These are phyloP conservation scores for Cladosporium sp. DNA, from an alignment of 2,329 filamentous ascomycete genomes.

Conservation along the genomic window DNA sequence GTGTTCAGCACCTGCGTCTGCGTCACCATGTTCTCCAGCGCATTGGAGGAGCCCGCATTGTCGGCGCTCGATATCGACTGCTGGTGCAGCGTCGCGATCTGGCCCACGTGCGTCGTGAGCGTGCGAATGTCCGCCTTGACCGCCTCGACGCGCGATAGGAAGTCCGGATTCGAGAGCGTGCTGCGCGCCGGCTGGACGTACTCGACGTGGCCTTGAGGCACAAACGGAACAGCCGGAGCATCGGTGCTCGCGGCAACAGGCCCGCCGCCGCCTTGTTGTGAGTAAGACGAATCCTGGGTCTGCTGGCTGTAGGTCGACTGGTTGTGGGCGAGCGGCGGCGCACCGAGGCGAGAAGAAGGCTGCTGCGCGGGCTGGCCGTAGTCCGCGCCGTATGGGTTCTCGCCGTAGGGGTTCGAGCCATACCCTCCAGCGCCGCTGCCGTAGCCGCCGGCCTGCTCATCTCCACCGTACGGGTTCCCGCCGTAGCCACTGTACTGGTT, in stretches of 20 bases:
- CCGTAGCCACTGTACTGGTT: conserved; percentile 52
- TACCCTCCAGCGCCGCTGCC: conserved; percentile 14
- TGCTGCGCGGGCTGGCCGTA: conserved; percentile 18
- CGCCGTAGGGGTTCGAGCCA: conserved; percentile 31
- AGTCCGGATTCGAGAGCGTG: conserved; percentile 52
- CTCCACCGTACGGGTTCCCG: conserved; percentile 59
- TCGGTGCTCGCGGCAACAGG: conserved; percentile 33
- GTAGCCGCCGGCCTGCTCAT: conserved; percentile 38
- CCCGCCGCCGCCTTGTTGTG: conserved; percentile 15
- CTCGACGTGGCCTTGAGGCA: conserved; percentile 45
- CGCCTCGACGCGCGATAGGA: conserved; percentile 55
- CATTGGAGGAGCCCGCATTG: conserved; percentile 37
- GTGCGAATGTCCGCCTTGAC: conserved; percentile 62
- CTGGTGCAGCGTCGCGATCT: conserved; percentile 65
- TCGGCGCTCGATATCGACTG: conserved; percentile 63
- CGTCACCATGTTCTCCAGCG: conserved; percentile 61
- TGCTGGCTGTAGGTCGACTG: conserved; percentile 28
- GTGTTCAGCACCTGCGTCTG: conserved; percentile 67
- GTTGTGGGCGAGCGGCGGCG: conserved; percentile 30
- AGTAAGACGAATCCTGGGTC: conserved; percentile 10
- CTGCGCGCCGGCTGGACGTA: conserved; percentile 38
- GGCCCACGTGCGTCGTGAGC: conserved; percentile 59
- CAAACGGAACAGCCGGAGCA: conserved; percentile 34
- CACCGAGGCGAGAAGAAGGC: conserved; percentile 15
- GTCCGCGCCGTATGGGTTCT: conserved; percentile 35